Evolutionary conservation across 345 rosid genomes (phyloP).

Genomic region (Pugionium dolabratum): DNA sequence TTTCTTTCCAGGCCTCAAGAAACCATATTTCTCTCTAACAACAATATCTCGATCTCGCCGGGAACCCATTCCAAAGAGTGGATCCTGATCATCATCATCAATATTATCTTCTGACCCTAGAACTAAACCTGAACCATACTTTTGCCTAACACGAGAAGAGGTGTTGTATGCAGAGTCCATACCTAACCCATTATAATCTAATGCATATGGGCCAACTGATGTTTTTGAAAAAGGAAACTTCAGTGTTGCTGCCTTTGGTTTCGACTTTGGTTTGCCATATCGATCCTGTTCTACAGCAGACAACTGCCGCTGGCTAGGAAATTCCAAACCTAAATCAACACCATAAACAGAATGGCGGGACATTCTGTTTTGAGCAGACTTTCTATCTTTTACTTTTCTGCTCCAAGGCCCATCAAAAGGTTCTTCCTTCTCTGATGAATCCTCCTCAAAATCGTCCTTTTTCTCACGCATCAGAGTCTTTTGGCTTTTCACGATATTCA

Average conservation of each 20-base stretch:
- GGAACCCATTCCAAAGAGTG: slow-evolving; percentile 62
- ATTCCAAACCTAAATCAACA: slow-evolving; percentile 52
- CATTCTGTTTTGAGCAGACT: slow-evolving; percentile 45
- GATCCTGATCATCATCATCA: slow-evolving; percentile 56
- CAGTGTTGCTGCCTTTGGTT: slow-evolving; percentile 55
- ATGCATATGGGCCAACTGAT: slow-evolving; percentile 44
- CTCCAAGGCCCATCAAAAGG: slow-evolving; percentile 58
- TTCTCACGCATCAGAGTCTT: slow-evolving; percentile 81
- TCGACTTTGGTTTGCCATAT: slow-evolving; percentile 63
- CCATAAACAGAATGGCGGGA: slow-evolving; percentile 46
- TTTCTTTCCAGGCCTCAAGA: slow-evolving; percentile 57
- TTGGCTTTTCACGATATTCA: slow-evolving; percentile 79
- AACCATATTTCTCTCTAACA: slow-evolving; percentile 47
- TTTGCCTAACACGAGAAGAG: slow-evolving; percentile 49
- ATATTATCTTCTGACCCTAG: slow-evolving; percentile 54
- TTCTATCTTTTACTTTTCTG: slow-evolving; percentile 60
- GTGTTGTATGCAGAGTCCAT: slow-evolving; percentile 50
- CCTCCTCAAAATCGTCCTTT: slow-evolving; percentile 61
- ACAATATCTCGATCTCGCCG: slow-evolving; percentile 48
- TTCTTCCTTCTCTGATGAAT: slow-evolving; percentile 64
- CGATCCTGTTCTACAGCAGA: slow-evolving; percentile 46
- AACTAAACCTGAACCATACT: slow-evolving; percentile 49
- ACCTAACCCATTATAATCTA: slow-evolving; percentile 51
- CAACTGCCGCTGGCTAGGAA: slow-evolving; percentile 46
- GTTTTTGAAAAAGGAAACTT: slow-evolving; percentile 50